Percentiles rank a stretch among this genome's conserved stretches.
Conservation (phyloP, 208 protist genomes). For the Wallacemonas collosoma region DNA sequence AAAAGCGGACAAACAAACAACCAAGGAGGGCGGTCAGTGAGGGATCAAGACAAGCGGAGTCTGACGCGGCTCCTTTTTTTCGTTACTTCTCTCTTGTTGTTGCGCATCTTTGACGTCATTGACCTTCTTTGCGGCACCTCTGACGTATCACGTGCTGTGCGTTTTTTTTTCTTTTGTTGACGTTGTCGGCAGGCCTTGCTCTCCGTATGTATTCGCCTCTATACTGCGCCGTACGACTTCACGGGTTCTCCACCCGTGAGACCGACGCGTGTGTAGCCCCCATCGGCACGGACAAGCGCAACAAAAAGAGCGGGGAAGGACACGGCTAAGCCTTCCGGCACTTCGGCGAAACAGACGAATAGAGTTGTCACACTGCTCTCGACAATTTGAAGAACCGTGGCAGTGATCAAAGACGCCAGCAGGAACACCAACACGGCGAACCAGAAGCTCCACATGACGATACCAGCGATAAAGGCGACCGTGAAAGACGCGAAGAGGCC, state of each 20-base stretch:
- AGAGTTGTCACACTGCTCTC: slow-evolving; percentile 66
- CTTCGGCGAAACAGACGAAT: slow-evolving; percentile 89
- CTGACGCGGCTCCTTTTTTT: too few species aligned
- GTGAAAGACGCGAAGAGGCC: slow-evolving; percentile 28
- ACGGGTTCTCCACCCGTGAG: not conserved
- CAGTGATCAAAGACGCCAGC: slow-evolving; percentile 51
- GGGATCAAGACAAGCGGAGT: not conserved
- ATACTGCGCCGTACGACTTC: slow-evolving; percentile 7
- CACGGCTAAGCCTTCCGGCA: slow-evolving; percentile 57
- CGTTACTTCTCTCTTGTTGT: too few species aligned
- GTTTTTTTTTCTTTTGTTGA: slow-evolving; percentile 4
- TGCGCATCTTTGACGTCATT: too few species aligned
- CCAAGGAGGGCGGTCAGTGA: too few species aligned
- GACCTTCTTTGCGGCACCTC: too few species aligned
- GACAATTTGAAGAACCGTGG: slow-evolving; percentile 54
- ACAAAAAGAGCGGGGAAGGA: slow-evolving; percentile 68
- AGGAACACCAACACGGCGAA: slow-evolving; percentile 34
- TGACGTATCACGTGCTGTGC: not conserved
- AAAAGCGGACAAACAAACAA: not conserved
- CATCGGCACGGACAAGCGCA: slow-evolving; percentile 39
- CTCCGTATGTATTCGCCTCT: not conserved
- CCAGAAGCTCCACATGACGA: slow-evolving; percentile 26
- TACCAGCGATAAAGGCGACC: slow-evolving; percentile 27
- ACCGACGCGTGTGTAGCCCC: slow-evolving; percentile 21
- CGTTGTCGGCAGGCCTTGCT: not conserved